phyloP scores from a whole-genome alignment of 768 basidiomycete species.

The Chiua virens region DNA sequence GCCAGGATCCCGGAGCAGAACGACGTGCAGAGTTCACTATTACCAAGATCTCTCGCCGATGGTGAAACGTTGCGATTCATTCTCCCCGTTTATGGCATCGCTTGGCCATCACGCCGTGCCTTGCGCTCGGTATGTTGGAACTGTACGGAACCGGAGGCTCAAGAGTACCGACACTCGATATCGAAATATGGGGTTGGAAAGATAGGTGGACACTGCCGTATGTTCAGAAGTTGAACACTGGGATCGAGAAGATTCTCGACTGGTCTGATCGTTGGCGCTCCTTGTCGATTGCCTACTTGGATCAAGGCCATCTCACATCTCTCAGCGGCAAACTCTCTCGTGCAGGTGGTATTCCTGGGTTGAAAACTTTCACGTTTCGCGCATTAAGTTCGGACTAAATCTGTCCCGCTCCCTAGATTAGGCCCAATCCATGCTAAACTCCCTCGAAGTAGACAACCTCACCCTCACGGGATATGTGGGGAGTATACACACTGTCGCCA shows the following conservation, averaged over 20 bases:
- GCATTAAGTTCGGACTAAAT: constrained; percentile 31
- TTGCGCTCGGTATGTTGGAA: constrained; percentile 20
- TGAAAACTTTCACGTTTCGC: constrained; percentile 30
- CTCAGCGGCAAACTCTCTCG: constrained; percentile 28
- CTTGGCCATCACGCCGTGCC: constrained; percentile 24
- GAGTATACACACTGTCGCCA: constrained; percentile 11
- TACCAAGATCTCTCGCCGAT: constrained; percentile 32
- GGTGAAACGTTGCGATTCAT: constrained; percentile 31
- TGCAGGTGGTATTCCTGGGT: constrained; percentile 12
- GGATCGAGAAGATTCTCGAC: constrained; percentile 25
- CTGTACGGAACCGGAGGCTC: constrained; percentile 25
- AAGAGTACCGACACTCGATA: constrained; percentile 28
- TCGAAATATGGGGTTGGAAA: constrained; percentile 29
- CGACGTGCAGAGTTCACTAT: constrained; percentile 24
- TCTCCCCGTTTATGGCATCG: constrained; percentile 31
- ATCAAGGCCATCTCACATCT: constrained; percentile 29
- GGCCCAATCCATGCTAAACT: constrained; percentile 17
- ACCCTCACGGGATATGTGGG: constrained; percentile 19
- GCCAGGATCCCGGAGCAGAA: constrained; percentile 21
- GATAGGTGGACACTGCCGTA: constrained; percentile 32
- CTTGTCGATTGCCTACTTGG: constrained; percentile 24
- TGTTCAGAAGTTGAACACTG: constrained; percentile 29
- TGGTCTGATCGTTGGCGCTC: constrained; percentile 29
- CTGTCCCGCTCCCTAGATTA: constrained; percentile 6
- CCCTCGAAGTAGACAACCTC: constrained; percentile 31